phyloP scores from a whole-genome alignment of 73 alveolate genomes.

The Breviolum minutum region DNA sequence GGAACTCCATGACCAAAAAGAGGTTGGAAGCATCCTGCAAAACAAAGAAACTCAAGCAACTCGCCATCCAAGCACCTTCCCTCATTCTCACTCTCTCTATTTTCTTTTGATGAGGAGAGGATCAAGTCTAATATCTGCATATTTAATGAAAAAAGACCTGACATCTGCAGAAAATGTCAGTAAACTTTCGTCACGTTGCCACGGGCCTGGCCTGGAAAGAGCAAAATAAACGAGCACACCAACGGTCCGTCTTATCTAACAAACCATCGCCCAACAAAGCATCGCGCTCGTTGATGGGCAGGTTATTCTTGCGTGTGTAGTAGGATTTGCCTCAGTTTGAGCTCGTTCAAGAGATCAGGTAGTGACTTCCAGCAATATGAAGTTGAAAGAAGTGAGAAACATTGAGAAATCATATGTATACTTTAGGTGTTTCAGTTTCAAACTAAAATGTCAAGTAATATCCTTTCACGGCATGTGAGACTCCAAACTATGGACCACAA shows the following conservation, averaged over 20 bases:
- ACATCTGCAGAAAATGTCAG: not conserved
- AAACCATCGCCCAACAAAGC: conserved; percentile 45
- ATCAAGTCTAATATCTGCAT: not conserved
- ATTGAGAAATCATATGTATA: no score
- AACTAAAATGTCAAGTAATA: no score
- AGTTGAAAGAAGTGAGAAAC: no score
- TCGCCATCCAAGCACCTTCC: not conserved
- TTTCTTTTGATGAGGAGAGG: not conserved
- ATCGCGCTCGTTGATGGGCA: conserved; percentile 86
- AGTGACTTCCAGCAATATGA: not conserved
- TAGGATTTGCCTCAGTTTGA: conserved; percentile 37
- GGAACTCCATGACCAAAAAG: conserved; percentile 80
- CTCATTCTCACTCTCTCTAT: not conserved
- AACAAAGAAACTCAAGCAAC: not conserved
- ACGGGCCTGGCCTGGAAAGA: conserved; percentile 39
- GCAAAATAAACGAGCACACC: conserved; percentile 80
- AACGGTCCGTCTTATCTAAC: conserved; percentile 8
- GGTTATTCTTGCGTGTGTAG: conserved; percentile 49
- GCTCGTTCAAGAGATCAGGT: not conserved
- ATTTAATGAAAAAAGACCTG: no score
- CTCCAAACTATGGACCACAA: no score
- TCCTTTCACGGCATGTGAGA: no score
- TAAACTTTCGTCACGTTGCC: not conserved
- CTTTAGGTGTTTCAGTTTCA: no score
- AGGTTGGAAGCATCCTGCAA: conserved; percentile 67